A percentile compares a stretch with the other conserved stretches of the same genome.
Conservation (phyloP, 2,329 filamentous ascomycete genomes). For the Epichloe aotearoae region DNA sequence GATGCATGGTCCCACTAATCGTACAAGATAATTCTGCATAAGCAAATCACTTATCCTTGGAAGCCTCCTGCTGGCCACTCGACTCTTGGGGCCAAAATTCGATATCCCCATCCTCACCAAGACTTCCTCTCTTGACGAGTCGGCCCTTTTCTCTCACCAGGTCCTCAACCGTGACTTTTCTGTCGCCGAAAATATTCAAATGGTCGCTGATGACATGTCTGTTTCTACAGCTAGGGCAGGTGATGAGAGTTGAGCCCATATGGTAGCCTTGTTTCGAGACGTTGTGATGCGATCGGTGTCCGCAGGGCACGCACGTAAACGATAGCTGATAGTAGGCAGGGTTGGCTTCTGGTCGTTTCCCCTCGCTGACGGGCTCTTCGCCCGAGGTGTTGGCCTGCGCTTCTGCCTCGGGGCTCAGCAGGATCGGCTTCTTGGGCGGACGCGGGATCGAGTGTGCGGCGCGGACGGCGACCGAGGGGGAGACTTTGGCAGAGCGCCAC, state of each 20-base stretch:
- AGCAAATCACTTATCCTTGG: background rate
- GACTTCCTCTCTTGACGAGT: constrained; percentile 55
- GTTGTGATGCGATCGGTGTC: constrained; percentile 64
- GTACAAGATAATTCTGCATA: background rate
- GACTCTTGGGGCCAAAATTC: constrained; percentile 78
- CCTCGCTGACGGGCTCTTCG: constrained; percentile 15
- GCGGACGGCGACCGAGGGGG: constrained; percentile 11
- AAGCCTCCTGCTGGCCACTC: constrained; percentile 3
- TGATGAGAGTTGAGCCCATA: constrained; percentile 74
- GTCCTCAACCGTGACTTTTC: constrained; percentile 59
- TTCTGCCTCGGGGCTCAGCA: constrained; percentile 3
- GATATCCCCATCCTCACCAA: constrained; percentile 69
- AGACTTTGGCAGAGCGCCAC: constrained; percentile 1
- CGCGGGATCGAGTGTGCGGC: constrained; percentile 24
- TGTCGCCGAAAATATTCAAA: constrained; percentile 62
- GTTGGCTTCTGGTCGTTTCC: constrained; percentile 15
- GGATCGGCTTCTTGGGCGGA: constrained; percentile 9
- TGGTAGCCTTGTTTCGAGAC: constrained; percentile 95
- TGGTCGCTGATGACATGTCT: constrained; percentile 90
- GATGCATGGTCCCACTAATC: background rate
- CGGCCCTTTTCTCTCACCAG: constrained; percentile 64
- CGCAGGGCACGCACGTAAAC: constrained; percentile 87
- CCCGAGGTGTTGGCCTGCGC: constrained; percentile 3
- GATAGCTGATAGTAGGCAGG: constrained; percentile 71
- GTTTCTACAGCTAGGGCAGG: constrained; percentile 74